These are phyloP conservation scores for Cicer cuneatum DNA, from an alignment of 306 rosid genomes.

Conservation along the genomic window DNA sequence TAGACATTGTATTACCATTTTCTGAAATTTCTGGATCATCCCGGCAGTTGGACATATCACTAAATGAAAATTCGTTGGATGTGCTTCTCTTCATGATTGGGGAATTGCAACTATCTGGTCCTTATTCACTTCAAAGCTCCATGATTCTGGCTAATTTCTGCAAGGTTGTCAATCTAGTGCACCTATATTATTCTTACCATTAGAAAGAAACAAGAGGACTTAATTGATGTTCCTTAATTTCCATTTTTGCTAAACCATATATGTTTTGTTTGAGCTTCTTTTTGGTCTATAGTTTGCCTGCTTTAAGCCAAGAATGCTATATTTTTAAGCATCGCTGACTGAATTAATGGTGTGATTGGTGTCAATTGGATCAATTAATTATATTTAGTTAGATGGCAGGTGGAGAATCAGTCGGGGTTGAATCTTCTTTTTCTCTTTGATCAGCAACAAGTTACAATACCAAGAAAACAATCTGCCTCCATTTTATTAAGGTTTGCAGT, in stretches of 20 bases:
- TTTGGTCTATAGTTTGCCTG: slow-evolving; percentile 10
- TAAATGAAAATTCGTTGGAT: slow-evolving; percentile 85
- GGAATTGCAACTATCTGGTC: slow-evolving; percentile 80
- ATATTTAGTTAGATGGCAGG: slow-evolving; percentile 59
- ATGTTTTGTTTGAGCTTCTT: slow-evolving; percentile 20
- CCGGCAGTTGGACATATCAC: slow-evolving; percentile 71
- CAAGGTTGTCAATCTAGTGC: slow-evolving; percentile 65
- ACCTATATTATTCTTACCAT: slow-evolving; percentile 28
- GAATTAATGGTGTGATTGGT: slow-evolving; percentile 26
- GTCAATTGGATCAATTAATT: slow-evolving; percentile 40
- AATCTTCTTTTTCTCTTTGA: slow-evolving; percentile 70
- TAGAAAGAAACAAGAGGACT: slow-evolving; percentile 30
- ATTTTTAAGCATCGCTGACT: slow-evolving; percentile 19
- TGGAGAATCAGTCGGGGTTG: slow-evolving; percentile 76
- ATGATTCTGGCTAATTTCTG: slow-evolving; percentile 74
- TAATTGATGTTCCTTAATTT: slow-evolving; percentile 34
- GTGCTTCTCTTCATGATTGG: slow-evolving; percentile 82
- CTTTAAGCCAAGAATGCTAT: slow-evolving; percentile 18
- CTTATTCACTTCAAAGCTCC: slow-evolving; percentile 74
- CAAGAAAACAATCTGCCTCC: slow-evolving; percentile 73
- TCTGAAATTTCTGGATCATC: slow-evolving; percentile 45
- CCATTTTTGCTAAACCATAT: slow-evolving; percentile 32
- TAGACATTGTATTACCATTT: slow-evolving; percentile 25
- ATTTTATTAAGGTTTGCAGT: slow-evolving; percentile 68
- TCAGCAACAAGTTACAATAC: slow-evolving; percentile 67